Conservation (phyloP, 2,329 filamentous ascomycete genomes). For the Paecilomyces dactylethromorphus region DNA sequence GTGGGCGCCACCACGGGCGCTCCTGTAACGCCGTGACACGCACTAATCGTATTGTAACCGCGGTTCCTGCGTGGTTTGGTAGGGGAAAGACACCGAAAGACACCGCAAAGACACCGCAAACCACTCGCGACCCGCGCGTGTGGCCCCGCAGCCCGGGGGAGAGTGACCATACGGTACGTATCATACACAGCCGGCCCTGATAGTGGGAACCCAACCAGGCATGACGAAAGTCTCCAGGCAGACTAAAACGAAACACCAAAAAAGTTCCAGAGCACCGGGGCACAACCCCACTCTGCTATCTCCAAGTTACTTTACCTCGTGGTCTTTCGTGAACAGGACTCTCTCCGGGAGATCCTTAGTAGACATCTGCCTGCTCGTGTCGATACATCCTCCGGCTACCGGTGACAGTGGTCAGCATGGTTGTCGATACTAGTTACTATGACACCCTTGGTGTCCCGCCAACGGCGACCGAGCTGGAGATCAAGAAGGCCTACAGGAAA, state of each 20-base stretch:
- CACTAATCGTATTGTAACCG: not conserved
- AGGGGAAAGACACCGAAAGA: not conserved
- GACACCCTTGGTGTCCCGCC: constrained; percentile 79
- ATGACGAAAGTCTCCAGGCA: not conserved
- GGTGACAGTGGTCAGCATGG: constrained; percentile 50
- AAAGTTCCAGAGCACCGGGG: not conserved
- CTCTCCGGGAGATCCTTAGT: not conserved
- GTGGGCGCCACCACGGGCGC: not conserved
- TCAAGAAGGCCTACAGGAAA: constrained; percentile 95
- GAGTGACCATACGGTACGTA: not conserved
- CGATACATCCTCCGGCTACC: not conserved
- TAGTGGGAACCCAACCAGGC: not conserved
- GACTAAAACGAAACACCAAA: constrained; percentile 1
- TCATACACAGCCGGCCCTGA: not conserved
- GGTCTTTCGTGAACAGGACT: not conserved
- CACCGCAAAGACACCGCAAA: too few species aligned
- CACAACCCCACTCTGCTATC: not conserved
- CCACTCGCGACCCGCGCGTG: too few species aligned
- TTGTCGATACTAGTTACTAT: constrained; percentile 83
- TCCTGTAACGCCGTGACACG: not conserved
- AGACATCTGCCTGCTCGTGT: not conserved
- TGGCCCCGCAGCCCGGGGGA: not conserved
- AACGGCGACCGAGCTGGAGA: constrained; percentile 81
- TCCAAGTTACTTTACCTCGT: not conserved
- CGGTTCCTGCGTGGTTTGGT: not conserved